Percentiles rank a stretch among this genome's conserved stretches.
These are phyloP conservation scores for Austroboletus novae-zelandiae DNA, from an alignment of 1,284 basidiomycete species.

Conservation along the genomic window DNA sequence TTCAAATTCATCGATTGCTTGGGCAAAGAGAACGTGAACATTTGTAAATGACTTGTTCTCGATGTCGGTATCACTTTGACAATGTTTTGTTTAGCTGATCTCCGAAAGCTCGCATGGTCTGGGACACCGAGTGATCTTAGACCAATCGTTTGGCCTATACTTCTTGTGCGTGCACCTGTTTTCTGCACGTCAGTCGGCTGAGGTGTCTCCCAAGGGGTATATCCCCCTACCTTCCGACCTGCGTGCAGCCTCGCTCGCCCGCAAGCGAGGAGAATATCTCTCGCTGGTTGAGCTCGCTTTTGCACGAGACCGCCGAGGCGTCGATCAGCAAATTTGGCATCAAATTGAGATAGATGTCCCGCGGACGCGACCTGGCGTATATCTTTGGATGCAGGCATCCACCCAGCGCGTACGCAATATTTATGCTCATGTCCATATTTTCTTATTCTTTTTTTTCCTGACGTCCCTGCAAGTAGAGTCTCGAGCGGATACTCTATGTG, in stretches of 20 bases:
- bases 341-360: constrained; percentile 98
- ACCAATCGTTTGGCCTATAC: constrained; percentile 91
- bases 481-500: constrained; percentile 93
- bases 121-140: constrained; percentile 89
- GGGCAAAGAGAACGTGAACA: constrained; percentile 68
- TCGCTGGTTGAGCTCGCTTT: constrained; percentile 93
- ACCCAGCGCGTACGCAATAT: constrained; percentile 73
- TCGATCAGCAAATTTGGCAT: constrained; percentile 97
- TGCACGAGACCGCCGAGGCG: constrained; percentile 73
- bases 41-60: constrained; percentile 47
- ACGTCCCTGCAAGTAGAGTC: constrained; percentile 52
- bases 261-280: constrained; percentile 92
- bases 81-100: constrained; percentile 52
- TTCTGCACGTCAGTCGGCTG: constrained; percentile 1
- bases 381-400: constrained; percentile 82
- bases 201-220: constrained; percentile 68
- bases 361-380: constrained; percentile 87
- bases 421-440: not conserved
- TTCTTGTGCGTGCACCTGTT: constrained; percentile 64
- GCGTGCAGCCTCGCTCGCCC: constrained; percentile 72
- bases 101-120: constrained; percentile 93
- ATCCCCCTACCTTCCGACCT: constrained; percentile 83
- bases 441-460: constrained; percentile 9
- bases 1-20: constrained; percentile 74
- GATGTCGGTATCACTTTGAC: constrained; percentile 1